Conservation (phyloP, 1,139 yeast genomes). For the Suhomyces yuchorum region DNA sequence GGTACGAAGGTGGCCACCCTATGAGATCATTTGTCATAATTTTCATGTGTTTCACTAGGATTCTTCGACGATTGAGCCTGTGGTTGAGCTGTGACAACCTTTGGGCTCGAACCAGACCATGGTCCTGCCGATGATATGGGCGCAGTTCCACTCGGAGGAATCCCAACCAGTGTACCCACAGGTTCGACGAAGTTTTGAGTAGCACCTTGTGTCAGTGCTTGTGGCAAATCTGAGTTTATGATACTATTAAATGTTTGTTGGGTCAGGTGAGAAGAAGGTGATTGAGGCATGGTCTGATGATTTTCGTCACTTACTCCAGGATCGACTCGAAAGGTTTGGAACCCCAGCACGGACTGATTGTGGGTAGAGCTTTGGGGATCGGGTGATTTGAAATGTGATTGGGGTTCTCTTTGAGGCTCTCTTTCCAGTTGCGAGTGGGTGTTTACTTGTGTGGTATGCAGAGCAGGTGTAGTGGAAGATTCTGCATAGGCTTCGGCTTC, state of each 20-base stretch:
- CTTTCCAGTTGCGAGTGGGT: not conserved
- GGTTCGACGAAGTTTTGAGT: not conserved
- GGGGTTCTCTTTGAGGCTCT: not conserved
- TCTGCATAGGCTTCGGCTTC: not conserved
- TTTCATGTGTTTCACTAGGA: not conserved
- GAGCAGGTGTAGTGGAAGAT: not conserved
- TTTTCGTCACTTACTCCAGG: not conserved
- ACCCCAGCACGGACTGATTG: not conserved
- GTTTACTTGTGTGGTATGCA: not conserved
- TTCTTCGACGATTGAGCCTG: not conserved
- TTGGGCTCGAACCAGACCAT: not conserved
- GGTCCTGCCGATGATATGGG: not conserved
- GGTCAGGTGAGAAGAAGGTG: not conserved
- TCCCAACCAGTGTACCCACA: not conserved
- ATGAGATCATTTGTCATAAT: no score
- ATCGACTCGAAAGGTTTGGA: slow-evolving; percentile 8
- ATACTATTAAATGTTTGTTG: not conserved
- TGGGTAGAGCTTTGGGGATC: not conserved
- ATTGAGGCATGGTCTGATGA: not conserved
- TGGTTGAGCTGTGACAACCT: not conserved
- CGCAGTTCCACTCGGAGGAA: not conserved
- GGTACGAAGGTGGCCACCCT: not conserved
- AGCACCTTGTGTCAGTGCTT: not conserved
- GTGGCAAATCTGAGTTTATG: not conserved
- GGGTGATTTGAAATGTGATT: not conserved